phyloP scores from a whole-genome alignment of 2,329 filamentous ascomycete genomes.

The Botrytis byssoidea region DNA sequence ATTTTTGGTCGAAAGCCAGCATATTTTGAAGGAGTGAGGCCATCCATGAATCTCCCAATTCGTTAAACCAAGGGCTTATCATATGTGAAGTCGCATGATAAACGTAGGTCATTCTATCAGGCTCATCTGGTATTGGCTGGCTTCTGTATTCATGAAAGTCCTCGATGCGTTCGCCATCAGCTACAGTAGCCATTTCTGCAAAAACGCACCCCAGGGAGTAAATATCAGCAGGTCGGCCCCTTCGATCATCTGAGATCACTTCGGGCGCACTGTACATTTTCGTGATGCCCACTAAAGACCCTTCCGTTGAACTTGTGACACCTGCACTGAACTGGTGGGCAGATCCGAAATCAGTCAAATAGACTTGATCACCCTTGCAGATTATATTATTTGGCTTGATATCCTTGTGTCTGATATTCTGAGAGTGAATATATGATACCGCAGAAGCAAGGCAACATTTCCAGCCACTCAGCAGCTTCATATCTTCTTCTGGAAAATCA shows the following conservation, averaged over 20 bases:
- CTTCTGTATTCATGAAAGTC: conserved; percentile 28
- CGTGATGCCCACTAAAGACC: conserved; percentile 24
- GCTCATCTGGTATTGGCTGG: conserved; percentile 24
- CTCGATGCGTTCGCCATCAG: conserved; percentile 22
- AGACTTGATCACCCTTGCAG: conserved; percentile 25
- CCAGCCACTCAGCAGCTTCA: conserved; percentile 20
- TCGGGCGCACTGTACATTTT: conserved; percentile 29
- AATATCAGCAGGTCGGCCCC: conserved; percentile 26
- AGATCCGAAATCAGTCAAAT: conserved; percentile 29
- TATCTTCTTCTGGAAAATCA: conserved; percentile 23
- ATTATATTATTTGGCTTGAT: conserved; percentile 30
- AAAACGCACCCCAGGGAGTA: conserved; percentile 28
- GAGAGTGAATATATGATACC: conserved; percentile 25
- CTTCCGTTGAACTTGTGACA: conserved; percentile 27
- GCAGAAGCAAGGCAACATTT: conserved; percentile 28
- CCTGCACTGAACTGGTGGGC: conserved; percentile 26
- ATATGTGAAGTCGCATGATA: conserved; percentile 28
- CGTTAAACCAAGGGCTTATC: conserved; percentile 25
- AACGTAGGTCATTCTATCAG: conserved; percentile 22
- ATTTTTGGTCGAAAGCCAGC: conserved; percentile 21
- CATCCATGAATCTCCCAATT: conserved; percentile 15
- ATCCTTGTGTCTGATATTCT: conserved; percentile 28
- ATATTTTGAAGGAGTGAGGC: conserved; percentile 21
- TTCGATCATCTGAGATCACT: conserved; percentile 22
- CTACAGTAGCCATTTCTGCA: conserved; percentile 27